Conservation (phyloP, 768 basidiomycete genomes). For the Leccinum olivaceopallidum region DNA sequence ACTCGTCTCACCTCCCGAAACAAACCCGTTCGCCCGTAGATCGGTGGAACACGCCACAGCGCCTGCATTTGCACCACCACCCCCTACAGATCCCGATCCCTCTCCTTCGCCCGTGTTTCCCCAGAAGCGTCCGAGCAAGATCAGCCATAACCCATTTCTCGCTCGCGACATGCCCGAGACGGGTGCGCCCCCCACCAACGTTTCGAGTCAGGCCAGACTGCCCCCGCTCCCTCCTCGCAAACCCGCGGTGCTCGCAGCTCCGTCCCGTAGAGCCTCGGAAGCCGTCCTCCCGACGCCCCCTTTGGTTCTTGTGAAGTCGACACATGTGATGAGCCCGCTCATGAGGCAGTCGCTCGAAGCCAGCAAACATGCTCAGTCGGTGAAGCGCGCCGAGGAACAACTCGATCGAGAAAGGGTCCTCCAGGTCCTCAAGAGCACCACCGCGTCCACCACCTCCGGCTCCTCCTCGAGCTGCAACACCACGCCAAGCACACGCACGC, state of each 20-base stretch:
- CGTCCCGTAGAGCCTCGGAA: slow-evolving; percentile 25
- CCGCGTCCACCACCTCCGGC: slow-evolving; percentile 14
- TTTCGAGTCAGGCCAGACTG: slow-evolving; percentile 19
- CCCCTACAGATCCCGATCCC: slow-evolving; percentile 9
- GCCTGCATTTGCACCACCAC: neutral
- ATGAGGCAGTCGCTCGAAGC: slow-evolving; percentile 77
- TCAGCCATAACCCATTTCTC: slow-evolving; percentile 35
- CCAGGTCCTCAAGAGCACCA: slow-evolving; percentile 67
- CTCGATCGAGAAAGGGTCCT: slow-evolving; percentile 70
- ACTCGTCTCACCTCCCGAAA: slow-evolving; percentile 25
- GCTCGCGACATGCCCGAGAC: slow-evolving; percentile 22
- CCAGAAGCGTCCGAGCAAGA: slow-evolving; percentile 20
- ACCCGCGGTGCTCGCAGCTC: slow-evolving; percentile 24
- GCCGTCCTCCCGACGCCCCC: slow-evolving; percentile 12
- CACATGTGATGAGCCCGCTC: slow-evolving; percentile 60
- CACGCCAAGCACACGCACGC: slow-evolving; percentile 16
- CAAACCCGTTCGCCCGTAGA: slow-evolving; percentile 30
- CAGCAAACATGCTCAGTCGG: slow-evolving; percentile 64
- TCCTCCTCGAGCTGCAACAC: neutral
- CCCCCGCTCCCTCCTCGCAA: slow-evolving; percentile 40
- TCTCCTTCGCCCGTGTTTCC: neutral
- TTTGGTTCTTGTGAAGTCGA: slow-evolving; percentile 26
- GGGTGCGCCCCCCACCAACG: slow-evolving; percentile 1
- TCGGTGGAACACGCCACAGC: slow-evolving; percentile 17
- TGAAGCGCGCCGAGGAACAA: slow-evolving; percentile 68